Percentiles rank a stretch among this genome's conserved stretches.
Evolutionary conservation across 768 basidiomycete genomes (phyloP).

Genomic region (Auricularia auricula-judae): DNA sequence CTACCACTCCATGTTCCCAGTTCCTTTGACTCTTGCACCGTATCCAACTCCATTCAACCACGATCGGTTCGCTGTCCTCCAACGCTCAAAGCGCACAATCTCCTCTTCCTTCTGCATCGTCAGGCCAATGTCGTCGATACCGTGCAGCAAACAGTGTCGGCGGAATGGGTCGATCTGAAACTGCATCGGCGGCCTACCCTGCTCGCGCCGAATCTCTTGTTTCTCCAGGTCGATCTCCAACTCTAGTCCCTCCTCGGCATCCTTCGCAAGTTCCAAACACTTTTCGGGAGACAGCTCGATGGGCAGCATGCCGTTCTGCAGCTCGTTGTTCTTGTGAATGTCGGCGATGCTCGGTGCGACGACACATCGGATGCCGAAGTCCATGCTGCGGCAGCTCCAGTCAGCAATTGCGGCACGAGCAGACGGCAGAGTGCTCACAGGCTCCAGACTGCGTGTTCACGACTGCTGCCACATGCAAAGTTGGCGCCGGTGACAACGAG

Average conservation of each 20-base stretch:
- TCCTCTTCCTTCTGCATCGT: constrained; percentile 68
- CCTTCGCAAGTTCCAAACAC: constrained; percentile 60
- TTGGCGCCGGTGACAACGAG: constrained; percentile 78
- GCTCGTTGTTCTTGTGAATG: constrained; percentile 79
- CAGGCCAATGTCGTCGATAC: constrained; percentile 91
- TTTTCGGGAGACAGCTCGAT: constrained; percentile 57
- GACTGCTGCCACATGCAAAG: constrained; percentile 88
- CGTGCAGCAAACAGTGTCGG: constrained; percentile 87
- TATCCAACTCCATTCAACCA: constrained; percentile 97
- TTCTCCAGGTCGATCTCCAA: constrained; percentile 80
- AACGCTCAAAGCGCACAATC: constrained; percentile 72
- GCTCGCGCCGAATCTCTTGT: constrained; percentile 51
- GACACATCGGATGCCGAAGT: constrained; percentile 82
- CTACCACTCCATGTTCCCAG: no score
- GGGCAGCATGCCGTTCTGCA: constrained; percentile 92
- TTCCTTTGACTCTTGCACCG: constrained; percentile 8
- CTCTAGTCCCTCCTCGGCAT: constrained; percentile 65
- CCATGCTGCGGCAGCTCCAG: constrained; percentile 36
- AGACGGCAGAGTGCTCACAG: constrained; percentile 39
- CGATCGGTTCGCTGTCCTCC: constrained; percentile 71
- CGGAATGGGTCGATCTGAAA: constrained; percentile 88
- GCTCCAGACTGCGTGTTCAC: constrained; percentile 87
- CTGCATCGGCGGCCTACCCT: constrained; percentile 51
- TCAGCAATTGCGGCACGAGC: not conserved
- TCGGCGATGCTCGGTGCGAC: constrained; percentile 87